Conservation (phyloP, 2,329 filamentous ascomycete species). For the Penicillium concentricum region DNA sequence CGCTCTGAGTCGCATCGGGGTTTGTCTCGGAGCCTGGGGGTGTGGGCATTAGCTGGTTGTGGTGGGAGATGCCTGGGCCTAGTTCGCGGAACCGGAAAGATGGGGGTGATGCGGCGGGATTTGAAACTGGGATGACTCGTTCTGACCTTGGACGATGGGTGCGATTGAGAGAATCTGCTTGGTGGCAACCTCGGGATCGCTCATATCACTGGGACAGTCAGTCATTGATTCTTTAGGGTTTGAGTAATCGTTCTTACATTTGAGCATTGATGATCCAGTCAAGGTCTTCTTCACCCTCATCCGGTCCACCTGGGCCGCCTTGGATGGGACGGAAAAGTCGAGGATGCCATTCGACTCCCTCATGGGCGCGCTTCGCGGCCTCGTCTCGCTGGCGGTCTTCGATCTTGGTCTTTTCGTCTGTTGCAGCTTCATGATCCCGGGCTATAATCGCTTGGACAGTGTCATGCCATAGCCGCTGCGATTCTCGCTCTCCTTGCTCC, state of each 20-base stretch:
- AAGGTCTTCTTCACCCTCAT: constrained; percentile 82
- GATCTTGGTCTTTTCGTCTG: constrained; percentile 93
- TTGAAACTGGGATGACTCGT: constrained; percentile 53
- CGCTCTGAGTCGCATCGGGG: not conserved
- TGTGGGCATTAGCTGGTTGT: constrained; percentile 19
- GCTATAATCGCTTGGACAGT: constrained; percentile 80
- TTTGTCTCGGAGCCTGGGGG: constrained; percentile 12
- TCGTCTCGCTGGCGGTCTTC: constrained; percentile 91
- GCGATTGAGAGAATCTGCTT: constrained; percentile 85
- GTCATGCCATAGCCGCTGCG: constrained; percentile 79
- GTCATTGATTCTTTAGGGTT: not conserved
- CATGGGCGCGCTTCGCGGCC: constrained; percentile 73
- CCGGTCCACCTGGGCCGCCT: constrained; percentile 66
- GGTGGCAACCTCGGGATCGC: constrained; percentile 66
- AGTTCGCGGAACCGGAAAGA: not conserved
- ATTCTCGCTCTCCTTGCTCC: constrained; percentile 88
- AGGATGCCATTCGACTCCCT: constrained; percentile 83
- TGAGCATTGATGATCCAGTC: constrained; percentile 93
- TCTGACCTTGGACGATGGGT: constrained; percentile 79
- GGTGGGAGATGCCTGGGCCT: constrained; percentile 7
- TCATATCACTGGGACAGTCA: constrained; percentile 53
- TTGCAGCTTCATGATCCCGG: constrained; percentile 83
- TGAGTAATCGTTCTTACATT: constrained; percentile 59
- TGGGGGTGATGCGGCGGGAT: constrained; percentile 51
- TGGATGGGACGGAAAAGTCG: constrained; percentile 76